Evolutionary conservation across 805 yeast species (phyloP).

Genomic region (Metschnikowia bowlesiae): DNA sequence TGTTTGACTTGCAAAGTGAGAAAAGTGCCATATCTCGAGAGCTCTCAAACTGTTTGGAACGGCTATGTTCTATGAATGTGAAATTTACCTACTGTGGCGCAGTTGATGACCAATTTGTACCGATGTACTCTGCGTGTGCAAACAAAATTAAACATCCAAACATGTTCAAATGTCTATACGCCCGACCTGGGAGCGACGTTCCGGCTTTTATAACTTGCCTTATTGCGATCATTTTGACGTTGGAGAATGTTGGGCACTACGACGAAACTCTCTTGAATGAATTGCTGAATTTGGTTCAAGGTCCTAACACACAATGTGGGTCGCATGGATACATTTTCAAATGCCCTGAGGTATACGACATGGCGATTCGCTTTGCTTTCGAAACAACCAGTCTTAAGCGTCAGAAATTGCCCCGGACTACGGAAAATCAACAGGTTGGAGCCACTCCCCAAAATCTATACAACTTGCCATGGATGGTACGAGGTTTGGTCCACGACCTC

Average conservation of each 20-base stretch:
- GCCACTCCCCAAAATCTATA: slow-evolving; percentile 15
- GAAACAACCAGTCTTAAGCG: slow-evolving; percentile 33
- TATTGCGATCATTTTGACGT: slow-evolving; percentile 24
- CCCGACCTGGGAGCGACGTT: slow-evolving; percentile 16
- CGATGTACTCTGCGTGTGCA: slow-evolving; percentile 29
- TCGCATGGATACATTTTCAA: slow-evolving; percentile 28
- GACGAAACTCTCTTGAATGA: slow-evolving; percentile 31
- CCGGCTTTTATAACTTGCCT: slow-evolving; percentile 29
- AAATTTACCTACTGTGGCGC: slow-evolving; percentile 35
- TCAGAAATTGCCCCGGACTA: slow-evolving; percentile 1
- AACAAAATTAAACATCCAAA: slow-evolving; percentile 34
- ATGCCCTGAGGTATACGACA: slow-evolving; percentile 23
- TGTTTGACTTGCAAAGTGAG: slow-evolving; percentile 31
- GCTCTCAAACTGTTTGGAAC: slow-evolving; percentile 18
- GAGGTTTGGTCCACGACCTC: slow-evolving; percentile 36
- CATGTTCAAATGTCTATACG: slow-evolving; percentile 27
- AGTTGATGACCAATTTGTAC: slow-evolving; percentile 35
- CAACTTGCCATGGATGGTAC: slow-evolving; percentile 36
- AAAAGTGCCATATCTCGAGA: slow-evolving; percentile 14
- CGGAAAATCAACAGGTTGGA: background rate
- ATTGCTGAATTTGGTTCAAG: slow-evolving; percentile 28
- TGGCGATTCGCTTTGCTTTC: slow-evolving; percentile 28
- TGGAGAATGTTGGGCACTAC: slow-evolving; percentile 33
- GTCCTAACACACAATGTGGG: slow-evolving; percentile 16
- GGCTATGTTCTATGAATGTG: slow-evolving; percentile 23